Evolutionary conservation across 2,329 filamentous ascomycete genomes (phyloP).

Genomic region (Beauveria caledonica): DNA sequence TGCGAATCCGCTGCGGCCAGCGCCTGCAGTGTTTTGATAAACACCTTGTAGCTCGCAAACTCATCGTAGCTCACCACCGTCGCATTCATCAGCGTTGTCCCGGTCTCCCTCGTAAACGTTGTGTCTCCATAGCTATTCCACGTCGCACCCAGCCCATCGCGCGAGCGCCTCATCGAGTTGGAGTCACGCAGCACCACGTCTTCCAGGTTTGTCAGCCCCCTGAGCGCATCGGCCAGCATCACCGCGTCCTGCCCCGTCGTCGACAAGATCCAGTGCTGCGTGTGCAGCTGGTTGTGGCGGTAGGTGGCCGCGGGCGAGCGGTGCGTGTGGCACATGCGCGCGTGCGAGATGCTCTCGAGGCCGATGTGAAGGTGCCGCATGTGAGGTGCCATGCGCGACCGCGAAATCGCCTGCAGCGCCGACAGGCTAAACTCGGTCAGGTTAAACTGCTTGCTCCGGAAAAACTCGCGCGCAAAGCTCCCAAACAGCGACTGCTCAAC

Average conservation of each 20-base stretch:
- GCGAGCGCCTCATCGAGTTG: constrained; percentile 36
- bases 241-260: constrained; percentile 39
- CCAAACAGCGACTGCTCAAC: constrained; percentile 46
- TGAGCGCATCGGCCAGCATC: constrained; percentile 50
- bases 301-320: neutral
- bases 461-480: constrained; percentile 54
- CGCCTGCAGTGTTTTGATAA: constrained; percentile 33
- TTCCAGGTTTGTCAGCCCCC: constrained; percentile 44
- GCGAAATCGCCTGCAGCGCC: constrained; percentile 44
- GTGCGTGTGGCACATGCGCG: constrained; percentile 2
- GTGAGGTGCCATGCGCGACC: constrained; percentile 30
- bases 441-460: constrained; percentile 59
- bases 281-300: constrained; percentile 4
- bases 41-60: constrained; percentile 16
- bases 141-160: constrained; percentile 33
- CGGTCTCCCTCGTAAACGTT: constrained; percentile 18
- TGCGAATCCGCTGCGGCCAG: constrained; percentile 30
- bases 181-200: constrained; percentile 54
- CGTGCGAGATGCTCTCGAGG: constrained; percentile 2
- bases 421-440: constrained; percentile 48
- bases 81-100: neutral
- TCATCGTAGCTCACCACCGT: neutral
- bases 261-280: constrained; percentile 20
- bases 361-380: constrained; percentile 29
- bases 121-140: constrained; percentile 50